Evolutionary conservation across 768 basidiomycete species (phyloP).

Genomic region (Rubroboletus pulcherrimus): DNA sequence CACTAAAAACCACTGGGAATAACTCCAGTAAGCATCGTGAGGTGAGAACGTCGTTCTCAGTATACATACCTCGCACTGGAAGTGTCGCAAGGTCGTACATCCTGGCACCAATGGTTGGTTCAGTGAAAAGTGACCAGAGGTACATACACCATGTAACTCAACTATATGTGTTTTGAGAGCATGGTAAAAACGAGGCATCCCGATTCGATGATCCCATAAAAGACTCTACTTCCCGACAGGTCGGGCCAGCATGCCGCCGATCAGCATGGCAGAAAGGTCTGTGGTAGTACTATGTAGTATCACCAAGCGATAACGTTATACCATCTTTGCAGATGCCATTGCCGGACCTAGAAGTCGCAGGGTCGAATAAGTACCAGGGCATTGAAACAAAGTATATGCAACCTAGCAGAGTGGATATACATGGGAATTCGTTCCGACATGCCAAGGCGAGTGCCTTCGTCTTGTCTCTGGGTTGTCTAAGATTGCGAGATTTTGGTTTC

Average conservation of each 20-base stretch:
- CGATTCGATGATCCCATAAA: neutral
- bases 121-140: neutral
- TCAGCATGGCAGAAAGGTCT: neutral
- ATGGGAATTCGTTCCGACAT: neutral
- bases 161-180: neutral
- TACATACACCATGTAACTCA: neutral
- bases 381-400: neutral
- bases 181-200: neutral
- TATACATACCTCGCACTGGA: constrained; percentile 5
- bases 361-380: neutral
- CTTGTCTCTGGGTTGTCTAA: neutral
- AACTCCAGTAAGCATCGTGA: neutral
- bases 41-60: neutral
- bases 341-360: neutral
- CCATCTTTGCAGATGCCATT: neutral
- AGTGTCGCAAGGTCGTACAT: neutral
- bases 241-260: neutral
- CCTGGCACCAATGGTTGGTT: neutral
- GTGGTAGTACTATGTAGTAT: neutral
- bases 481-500: neutral
- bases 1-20: neutral
- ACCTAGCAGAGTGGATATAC: neutral
- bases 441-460: neutral
- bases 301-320: neutral
- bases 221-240: neutral